These are phyloP conservation scores for Citrus glauca DNA, from an alignment of 345 rosid species.

Conservation along the genomic window DNA sequence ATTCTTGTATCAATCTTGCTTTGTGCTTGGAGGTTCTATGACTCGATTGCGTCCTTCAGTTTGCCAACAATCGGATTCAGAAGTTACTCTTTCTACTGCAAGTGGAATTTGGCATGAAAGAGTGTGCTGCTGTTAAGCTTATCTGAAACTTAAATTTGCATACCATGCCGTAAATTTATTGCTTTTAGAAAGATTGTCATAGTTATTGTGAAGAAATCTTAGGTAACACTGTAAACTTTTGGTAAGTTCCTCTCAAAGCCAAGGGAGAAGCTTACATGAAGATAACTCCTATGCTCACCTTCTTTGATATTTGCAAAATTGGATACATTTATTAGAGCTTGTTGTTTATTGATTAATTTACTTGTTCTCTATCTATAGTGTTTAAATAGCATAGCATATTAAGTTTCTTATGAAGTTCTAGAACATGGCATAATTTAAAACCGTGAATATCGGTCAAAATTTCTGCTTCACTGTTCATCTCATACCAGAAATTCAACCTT, in stretches of 20 bases:
- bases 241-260: constrained; percentile 6
- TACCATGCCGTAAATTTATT: neutral
- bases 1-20: neutral
- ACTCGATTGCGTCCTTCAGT: neutral
- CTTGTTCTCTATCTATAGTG: neutral
- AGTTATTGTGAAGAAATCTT: constrained; percentile 21
- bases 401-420: neutral
- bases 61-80: neutral
- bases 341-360: neutral
- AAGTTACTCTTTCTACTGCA: neutral
- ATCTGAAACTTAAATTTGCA: neutral
- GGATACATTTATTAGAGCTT: neutral
- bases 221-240: constrained; percentile 14
- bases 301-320: constrained; percentile 4
- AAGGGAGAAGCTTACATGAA: neutral
- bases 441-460: neutral
- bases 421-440: neutral
- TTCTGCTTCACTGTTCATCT: neutral
- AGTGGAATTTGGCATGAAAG: neutral
- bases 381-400: neutral
- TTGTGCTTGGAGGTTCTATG: neutral
- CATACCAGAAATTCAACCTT: neutral
- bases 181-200: neutral
- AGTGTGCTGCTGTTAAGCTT: neutral
- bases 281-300: constrained; percentile 17